Evolutionary conservation across 805 yeast species (phyloP).

Genomic region (Clavispora fructus): DNA sequence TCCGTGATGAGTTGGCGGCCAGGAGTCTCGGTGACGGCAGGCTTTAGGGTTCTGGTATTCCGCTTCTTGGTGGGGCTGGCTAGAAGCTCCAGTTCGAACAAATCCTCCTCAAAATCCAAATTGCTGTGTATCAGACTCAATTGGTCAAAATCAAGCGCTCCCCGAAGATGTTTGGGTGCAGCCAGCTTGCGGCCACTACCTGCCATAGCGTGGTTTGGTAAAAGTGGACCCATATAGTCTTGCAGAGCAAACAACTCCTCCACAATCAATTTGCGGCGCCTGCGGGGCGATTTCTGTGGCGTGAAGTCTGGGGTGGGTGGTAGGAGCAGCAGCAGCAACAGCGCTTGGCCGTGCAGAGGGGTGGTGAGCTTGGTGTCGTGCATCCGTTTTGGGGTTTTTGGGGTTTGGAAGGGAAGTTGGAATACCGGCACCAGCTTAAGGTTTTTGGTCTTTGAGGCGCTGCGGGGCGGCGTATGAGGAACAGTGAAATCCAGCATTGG

Average conservation of each 20-base stretch:
- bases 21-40: slow-evolving; percentile 22
- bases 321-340: slow-evolving; percentile 3
- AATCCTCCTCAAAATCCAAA: slow-evolving; percentile 24
- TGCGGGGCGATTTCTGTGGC: slow-evolving; percentile 26
- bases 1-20: slow-evolving; percentile 29
- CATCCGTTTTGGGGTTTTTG: background rate
- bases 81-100: background rate
- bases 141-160: slow-evolving; percentile 16
- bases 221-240: slow-evolving; percentile 22
- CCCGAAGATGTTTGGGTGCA: slow-evolving; percentile 6
- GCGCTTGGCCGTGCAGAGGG: background rate
- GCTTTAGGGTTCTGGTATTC: background rate
- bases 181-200: slow-evolving; percentile 30
- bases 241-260: slow-evolving; percentile 7
- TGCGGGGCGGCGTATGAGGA: background rate
- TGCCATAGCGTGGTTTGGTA: slow-evolving; percentile 35
- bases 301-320: slow-evolving; percentile 30
- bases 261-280: slow-evolving; percentile 14
- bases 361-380: background rate
- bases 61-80: slow-evolving; percentile 25
- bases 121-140: slow-evolving; percentile 17
- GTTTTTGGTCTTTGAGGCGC: background rate
- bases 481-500: background rate
- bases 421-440: background rate
- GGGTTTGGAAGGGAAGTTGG: background rate